Conservation (phyloP, 306 rosid species). For the Casuarina equisetifolia region DNA sequence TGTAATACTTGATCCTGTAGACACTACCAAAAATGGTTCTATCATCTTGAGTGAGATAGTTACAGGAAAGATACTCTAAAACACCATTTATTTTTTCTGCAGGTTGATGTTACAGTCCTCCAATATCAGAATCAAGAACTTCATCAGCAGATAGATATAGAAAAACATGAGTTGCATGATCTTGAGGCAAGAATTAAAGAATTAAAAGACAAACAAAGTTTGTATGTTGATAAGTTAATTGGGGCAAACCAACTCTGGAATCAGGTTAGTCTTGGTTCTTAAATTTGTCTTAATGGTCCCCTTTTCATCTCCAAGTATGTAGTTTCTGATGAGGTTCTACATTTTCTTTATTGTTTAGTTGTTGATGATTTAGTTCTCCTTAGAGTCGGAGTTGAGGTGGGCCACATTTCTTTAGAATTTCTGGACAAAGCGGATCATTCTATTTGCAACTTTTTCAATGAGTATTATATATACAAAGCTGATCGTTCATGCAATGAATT, state of each 20-base stretch:
- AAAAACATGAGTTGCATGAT: constrained; percentile 70
- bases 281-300: constrained; percentile 1
- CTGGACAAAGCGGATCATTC: constrained; percentile 44
- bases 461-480: neutral
- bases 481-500: neutral
- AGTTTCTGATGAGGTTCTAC: constrained; percentile 21
- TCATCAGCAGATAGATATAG: constrained; percentile 67
- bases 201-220: constrained; percentile 56
- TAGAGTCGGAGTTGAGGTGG: constrained; percentile 67
- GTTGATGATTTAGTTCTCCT: constrained; percentile 80
- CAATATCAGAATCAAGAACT: constrained; percentile 85
- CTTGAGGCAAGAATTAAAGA: constrained; percentile 56
- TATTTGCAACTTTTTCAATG: constrained; percentile 44
- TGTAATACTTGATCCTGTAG: neutral
- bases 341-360: constrained; percentile 46
- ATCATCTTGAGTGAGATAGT: constrained; percentile 7
- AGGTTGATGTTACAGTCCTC: constrained; percentile 77
- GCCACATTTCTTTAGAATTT: constrained; percentile 46
- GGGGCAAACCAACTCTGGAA: constrained; percentile 68
- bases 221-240: constrained; percentile 70
- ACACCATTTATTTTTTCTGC: constrained; percentile 23
- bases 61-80: constrained; percentile 14
- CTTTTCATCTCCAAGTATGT: too few species aligned
- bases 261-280: constrained; percentile 55
- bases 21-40: neutral